phyloP scores from a whole-genome alignment of 345 rosid genomes.

The Microthlaspi erraticum region DNA sequence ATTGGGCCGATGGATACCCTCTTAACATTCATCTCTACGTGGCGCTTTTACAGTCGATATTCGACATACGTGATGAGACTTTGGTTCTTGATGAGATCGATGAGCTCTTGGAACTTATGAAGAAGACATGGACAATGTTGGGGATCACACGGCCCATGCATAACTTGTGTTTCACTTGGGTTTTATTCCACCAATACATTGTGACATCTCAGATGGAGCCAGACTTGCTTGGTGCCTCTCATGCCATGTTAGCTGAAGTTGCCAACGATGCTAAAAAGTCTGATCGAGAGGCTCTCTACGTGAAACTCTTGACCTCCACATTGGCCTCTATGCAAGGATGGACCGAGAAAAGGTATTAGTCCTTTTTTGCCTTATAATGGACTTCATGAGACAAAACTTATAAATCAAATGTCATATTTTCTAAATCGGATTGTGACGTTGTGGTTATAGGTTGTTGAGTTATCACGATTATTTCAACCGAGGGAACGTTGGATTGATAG shows the following conservation, averaged over 20 bases:
- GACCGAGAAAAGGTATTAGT: conserved; percentile 62
- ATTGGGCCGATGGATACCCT: conserved; percentile 95
- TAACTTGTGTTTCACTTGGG: conserved; percentile 83
- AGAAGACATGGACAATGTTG: conserved; percentile 84
- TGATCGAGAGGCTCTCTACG: conserved; percentile 63
- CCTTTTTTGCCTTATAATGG: neutral
- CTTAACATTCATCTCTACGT: conserved; percentile 70
- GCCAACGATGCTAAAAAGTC: conserved; percentile 70
- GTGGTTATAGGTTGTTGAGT: conserved; percentile 49
- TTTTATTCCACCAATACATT: conserved; percentile 73
- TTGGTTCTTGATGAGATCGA: conserved; percentile 88
- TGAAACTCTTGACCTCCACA: conserved; percentile 61
- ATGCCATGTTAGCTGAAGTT: conserved; percentile 77
- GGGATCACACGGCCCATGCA: conserved; percentile 70
- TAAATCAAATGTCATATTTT: too few relatives aligned
- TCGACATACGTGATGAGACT: conserved; percentile 75
- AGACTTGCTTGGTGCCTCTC: conserved; percentile 73
- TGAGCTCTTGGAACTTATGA: conserved; percentile 82
- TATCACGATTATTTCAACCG: conserved; percentile 74
- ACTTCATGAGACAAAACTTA: neutral
- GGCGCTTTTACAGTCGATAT: conserved; percentile 69
- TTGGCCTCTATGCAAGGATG: conserved; percentile 72
- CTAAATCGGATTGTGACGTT: neutral
- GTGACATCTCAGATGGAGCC: conserved; percentile 68
- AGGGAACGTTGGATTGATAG: conserved; percentile 59